phyloP scores from a whole-genome alignment of 495 filamentous ascomycete genomes.

The Penicillium cataractarum region DNA sequence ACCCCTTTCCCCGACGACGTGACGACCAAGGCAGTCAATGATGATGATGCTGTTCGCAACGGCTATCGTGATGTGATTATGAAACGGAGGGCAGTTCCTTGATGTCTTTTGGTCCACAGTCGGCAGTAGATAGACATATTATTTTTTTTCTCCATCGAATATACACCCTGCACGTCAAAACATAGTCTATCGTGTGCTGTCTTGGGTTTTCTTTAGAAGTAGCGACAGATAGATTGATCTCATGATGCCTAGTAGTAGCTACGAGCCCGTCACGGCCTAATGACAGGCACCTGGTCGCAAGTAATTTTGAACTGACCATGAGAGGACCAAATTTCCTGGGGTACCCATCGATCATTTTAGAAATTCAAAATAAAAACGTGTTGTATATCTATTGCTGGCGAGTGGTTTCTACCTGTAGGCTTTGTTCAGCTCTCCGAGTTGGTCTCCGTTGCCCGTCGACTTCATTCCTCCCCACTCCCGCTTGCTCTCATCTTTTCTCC shows the following conservation, averaged over 20 bases:
- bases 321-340: neutral
- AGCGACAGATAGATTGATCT: neutral
- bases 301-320: neutral
- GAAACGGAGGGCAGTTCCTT: slow-evolving; percentile 31
- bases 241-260: neutral
- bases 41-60: slow-evolving; percentile 37
- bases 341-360: neutral
- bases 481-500: slow-evolving; percentile 16
- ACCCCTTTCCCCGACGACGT: slow-evolving; percentile 27
- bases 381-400: neutral
- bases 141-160: slow-evolving; percentile 36
- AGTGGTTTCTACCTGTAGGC: neutral
- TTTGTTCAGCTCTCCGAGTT: neutral
- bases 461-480: slow-evolving; percentile 25
- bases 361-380: neutral
- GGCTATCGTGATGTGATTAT: slow-evolving; percentile 34
- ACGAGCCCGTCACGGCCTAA: neutral
- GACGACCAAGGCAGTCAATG: slow-evolving; percentile 33
- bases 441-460: slow-evolving; percentile 15
- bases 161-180: slow-evolving; percentile 39
- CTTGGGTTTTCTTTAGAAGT: neutral
- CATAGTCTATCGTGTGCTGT: neutral
- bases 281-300: neutral
- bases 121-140: slow-evolving; percentile 49
- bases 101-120: slow-evolving; percentile 31